A percentile compares a stretch with the other conserved stretches of the same genome.
These are phyloP conservation scores for Mycena alexandri DNA, from an alignment of 768 basidiomycete genomes.

Conservation along the genomic window DNA sequence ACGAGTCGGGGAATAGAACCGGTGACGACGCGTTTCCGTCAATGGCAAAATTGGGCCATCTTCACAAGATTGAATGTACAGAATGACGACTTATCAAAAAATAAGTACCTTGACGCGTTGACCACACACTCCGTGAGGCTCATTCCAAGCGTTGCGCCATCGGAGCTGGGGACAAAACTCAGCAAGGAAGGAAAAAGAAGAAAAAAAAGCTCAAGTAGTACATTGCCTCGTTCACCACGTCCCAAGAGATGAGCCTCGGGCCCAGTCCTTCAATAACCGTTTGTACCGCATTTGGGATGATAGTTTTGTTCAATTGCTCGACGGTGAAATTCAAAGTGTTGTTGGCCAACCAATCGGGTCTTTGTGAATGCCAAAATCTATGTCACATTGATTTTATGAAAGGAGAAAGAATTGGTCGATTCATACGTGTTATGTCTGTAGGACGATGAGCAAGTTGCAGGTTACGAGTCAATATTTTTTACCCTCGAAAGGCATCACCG, in stretches of 20 bases:
- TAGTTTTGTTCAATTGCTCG: conserved; percentile 31
- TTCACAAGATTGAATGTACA: neutral
- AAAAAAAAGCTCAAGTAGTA: neutral
- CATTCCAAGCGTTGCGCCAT: conserved; percentile 31
- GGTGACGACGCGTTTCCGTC: conserved; percentile 37
- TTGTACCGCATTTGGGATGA: conserved; percentile 34
- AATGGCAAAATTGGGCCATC: conserved; percentile 38
- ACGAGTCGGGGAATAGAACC: conserved; percentile 31
- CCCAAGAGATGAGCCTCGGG: conserved; percentile 31
- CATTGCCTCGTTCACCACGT: conserved; percentile 36
- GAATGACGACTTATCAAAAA: neutral
- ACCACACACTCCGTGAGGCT: conserved; percentile 35
- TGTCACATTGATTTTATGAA: neutral
- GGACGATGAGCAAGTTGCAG: neutral
- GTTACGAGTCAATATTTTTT: neutral
- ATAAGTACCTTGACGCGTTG: conserved; percentile 30
- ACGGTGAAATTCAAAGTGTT: conserved; percentile 36
- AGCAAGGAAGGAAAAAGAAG: neutral
- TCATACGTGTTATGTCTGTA: conserved; percentile 36
- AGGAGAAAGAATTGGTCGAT: neutral
- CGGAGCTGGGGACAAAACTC: conserved; percentile 18
- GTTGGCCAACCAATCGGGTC: conserved; percentile 36
- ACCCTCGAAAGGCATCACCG: conserved; percentile 34
- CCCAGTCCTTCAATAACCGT: conserved; percentile 34
- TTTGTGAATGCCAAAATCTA: conserved; percentile 36